Percentiles rank a stretch among this genome's conserved stretches.
Conservation (phyloP, 345 rosid species). For the Adansonia digitata region DNA sequence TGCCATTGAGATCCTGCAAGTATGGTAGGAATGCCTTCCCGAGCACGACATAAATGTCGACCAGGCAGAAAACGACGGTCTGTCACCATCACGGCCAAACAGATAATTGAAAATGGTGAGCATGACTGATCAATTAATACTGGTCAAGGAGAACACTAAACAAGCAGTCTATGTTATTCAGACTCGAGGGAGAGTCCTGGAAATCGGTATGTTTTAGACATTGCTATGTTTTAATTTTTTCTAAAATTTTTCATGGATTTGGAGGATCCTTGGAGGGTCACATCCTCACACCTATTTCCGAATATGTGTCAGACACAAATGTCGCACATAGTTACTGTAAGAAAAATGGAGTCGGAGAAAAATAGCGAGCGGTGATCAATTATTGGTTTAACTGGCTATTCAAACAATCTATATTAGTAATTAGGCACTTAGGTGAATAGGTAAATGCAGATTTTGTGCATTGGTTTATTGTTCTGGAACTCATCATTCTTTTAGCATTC, state of each 20-base stretch:
- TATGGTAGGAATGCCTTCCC: constrained; percentile 60
- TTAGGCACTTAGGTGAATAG: neutral
- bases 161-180: no score
- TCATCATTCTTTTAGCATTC: neutral
- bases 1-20: constrained; percentile 52
- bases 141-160: neutral
- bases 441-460: neutral
- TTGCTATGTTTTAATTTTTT: no score
- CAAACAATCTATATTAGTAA: neutral
- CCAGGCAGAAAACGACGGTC: constrained; percentile 64
- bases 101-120: neutral
- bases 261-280: no score
- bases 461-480: neutral
- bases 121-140: neutral
- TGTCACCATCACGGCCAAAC: constrained; percentile 12
- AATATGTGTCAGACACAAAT: no score
- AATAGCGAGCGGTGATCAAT: neutral
- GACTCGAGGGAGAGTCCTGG: no score
- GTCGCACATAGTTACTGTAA: no score
- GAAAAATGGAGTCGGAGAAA: no score
- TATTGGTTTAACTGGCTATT: neutral
- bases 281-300: no score
- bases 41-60: constrained; percentile 57
- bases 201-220: no score
- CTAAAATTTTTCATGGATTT: no score